These are phyloP conservation scores for Tulasnella sp. DNA, from an alignment of 768 basidiomycete genomes.

Conservation along the genomic window DNA sequence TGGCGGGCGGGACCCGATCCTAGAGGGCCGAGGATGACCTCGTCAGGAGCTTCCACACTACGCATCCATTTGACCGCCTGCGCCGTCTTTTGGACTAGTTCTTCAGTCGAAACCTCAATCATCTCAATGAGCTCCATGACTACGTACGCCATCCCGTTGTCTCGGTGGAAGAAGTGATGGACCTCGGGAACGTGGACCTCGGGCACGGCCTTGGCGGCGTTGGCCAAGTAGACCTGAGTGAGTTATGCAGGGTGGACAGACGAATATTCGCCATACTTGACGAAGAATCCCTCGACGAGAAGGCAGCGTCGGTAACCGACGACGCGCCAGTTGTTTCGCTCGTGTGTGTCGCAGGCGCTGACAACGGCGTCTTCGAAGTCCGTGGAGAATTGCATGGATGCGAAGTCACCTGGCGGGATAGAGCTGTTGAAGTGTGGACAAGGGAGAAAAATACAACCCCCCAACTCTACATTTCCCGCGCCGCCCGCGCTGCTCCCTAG, in stretches of 20 bases:
- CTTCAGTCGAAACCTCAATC: slow-evolving; percentile 28
- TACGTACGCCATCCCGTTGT: slow-evolving; percentile 33
- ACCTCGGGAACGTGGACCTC: slow-evolving; percentile 34
- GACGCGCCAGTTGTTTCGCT: neutral
- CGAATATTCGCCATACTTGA: neutral
- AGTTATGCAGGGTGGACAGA: neutral
- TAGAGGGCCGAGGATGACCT: slow-evolving; percentile 32
- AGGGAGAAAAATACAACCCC: neutral
- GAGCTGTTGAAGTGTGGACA: too few relatives aligned
- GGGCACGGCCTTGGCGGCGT: slow-evolving; percentile 24
- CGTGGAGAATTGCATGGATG: too few relatives aligned
- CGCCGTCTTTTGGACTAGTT: slow-evolving; percentile 32
- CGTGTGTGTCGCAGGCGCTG: neutral
- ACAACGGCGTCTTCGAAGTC: too few relatives aligned
- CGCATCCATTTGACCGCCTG: slow-evolving; percentile 36
- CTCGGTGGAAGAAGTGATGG: slow-evolving; percentile 32
- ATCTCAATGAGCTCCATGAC: slow-evolving; percentile 38
- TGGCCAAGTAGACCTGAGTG: neutral
- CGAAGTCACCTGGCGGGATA: too few relatives aligned
- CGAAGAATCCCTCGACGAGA: neutral
- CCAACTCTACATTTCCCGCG: neutral
- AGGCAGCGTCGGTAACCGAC: neutral
- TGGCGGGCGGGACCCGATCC: slow-evolving; percentile 34
- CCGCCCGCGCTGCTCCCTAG: neutral
- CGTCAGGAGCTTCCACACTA: slow-evolving; percentile 34